A percentile compares a stretch with the other conserved stretches of the same genome.
These are phyloP conservation scores for Eleusine indica DNA, from an alignment of 176 grass and related monocot genomes.

Conservation along the genomic window DNA sequence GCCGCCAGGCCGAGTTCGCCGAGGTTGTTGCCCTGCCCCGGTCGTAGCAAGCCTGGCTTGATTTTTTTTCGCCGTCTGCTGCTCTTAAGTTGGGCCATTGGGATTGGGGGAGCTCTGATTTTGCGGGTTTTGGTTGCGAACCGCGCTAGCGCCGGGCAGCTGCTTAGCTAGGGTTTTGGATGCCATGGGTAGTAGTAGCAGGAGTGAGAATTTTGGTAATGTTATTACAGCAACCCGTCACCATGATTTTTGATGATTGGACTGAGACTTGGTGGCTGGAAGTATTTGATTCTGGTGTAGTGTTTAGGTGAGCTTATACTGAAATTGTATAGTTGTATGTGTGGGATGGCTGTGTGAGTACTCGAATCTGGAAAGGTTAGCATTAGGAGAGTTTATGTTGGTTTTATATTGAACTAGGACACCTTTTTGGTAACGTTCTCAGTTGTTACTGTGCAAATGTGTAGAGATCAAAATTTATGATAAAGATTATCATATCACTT, in stretches of 20 bases:
- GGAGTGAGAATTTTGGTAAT: neutral
- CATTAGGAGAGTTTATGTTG: conserved; percentile 5
- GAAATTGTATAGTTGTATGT: neutral
- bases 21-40: conserved; percentile 54
- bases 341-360: neutral
- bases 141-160: neutral
- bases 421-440: neutral
- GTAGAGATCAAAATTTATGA: conserved; percentile 2
- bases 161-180: conserved; percentile 34
- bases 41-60: conserved; percentile 32
- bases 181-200: neutral
- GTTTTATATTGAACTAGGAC: conserved; percentile 19
- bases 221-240: neutral
- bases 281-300: conserved; percentile 9
- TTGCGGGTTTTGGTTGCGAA: neutral
- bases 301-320: conserved; percentile 13
- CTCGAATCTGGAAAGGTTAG: neutral
- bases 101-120: conserved; percentile 34
- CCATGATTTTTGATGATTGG: neutral
- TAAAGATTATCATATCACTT: conserved; percentile 13
- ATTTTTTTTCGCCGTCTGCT: conserved; percentile 44
- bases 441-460: neutral
- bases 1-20: conserved; percentile 90
- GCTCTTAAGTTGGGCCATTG: conserved; percentile 32
- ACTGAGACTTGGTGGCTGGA: neutral